phyloP scores from a whole-genome alignment of 306 rosid genomes.

The Cicer yamashitae region DNA sequence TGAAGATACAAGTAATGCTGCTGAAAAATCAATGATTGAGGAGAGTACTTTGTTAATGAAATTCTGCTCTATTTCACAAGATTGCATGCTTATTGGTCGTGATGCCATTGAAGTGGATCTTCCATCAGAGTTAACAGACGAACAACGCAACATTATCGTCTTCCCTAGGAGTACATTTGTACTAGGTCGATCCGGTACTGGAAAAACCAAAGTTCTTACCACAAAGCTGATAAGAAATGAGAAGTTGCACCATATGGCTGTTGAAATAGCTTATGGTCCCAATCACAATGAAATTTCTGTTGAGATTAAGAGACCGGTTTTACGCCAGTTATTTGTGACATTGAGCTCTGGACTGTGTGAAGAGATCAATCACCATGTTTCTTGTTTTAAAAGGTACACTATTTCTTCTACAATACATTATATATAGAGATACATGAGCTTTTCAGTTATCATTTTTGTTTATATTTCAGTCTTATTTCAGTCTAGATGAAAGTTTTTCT shows the following conservation, averaged over 20 bases:
- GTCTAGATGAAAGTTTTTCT: too few relatives aligned
- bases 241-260: conserved; percentile 48
- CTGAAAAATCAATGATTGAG: conserved; percentile 61
- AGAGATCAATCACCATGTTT: conserved; percentile 64
- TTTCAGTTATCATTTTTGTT: too few relatives aligned
- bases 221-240: conserved; percentile 67
- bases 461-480: too few relatives aligned
- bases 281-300: neutral
- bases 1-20: conserved; percentile 50
- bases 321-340: conserved; percentile 73
- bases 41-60: conserved; percentile 74
- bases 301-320: conserved; percentile 34
- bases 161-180: conserved; percentile 59
- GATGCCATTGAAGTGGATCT: conserved; percentile 58
- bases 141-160: conserved; percentile 58
- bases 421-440: too few relatives aligned
- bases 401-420: neutral
- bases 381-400: conserved; percentile 61
- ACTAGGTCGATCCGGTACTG: conserved; percentile 78
- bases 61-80: conserved; percentile 57
- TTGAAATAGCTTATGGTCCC: conserved; percentile 28
- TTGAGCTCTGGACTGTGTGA: conserved; percentile 65
- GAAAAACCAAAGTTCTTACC: conserved; percentile 75
- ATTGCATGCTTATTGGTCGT: conserved; percentile 49
- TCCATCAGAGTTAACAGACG: conserved; percentile 64